A percentile compares a stretch with the other conserved stretches of the same genome.
These are phyloP conservation scores for Primulina eburnea DNA, from an alignment of 257 asterid species.

Conservation along the genomic window DNA sequence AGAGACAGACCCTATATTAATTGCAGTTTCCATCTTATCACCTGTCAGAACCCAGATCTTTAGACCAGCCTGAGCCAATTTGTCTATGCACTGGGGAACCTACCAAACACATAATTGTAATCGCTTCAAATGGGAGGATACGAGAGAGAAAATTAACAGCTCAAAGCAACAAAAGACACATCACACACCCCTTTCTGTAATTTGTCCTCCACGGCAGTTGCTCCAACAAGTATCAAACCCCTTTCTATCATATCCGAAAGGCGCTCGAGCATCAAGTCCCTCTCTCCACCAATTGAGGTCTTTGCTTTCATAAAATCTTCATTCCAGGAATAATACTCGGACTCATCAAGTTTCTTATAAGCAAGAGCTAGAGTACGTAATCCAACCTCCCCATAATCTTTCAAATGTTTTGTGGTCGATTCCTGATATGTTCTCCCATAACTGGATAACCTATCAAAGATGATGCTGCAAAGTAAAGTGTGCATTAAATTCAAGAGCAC, in stretches of 20 bases:
- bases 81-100: conserved; percentile 99
- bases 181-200: conserved; percentile 88
- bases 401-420: conserved; percentile 76
- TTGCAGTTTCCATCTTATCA: conserved; percentile 99
- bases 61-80: conserved; percentile 97
- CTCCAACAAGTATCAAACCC: conserved; percentile 89
- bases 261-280: conserved; percentile 83
- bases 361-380: conserved; percentile 92
- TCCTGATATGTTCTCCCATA: conserved; percentile 66
- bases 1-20: conserved; percentile 90
- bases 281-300: conserved; percentile 70
- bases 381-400: conserved; percentile 93
- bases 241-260: conserved; percentile 83
- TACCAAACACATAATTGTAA: conserved; percentile 7
- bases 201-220: conserved; percentile 99
- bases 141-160: conserved; percentile 7
- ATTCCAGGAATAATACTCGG: conserved; percentile 79
- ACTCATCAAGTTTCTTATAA: conserved; percentile 78
- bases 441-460: conserved; percentile 77
- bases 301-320: conserved; percentile 79
- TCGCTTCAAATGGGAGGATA: conserved; percentile 17
- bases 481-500: conserved; percentile 24
- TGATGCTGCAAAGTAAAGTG: conserved; percentile 62
- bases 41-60: conserved; percentile 99
- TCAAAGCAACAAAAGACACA: background rate